Evolutionary conservation across 768 basidiomycete genomes (phyloP), one percentile per base, ranked within the genome.

Genomic region (Lactifluus volemus): DNA sequence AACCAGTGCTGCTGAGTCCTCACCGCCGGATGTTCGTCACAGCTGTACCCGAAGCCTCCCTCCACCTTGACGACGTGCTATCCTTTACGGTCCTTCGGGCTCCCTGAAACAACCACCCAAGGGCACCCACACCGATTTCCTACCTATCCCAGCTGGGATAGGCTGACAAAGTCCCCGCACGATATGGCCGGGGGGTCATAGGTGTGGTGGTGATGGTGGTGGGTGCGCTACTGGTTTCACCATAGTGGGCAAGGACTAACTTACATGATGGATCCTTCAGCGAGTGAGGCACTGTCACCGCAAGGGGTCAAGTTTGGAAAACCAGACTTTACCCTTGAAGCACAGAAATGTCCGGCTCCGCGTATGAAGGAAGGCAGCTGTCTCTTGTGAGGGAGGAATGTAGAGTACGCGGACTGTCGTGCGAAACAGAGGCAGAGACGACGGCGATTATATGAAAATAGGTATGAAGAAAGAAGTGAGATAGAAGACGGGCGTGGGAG

Each of bases 291-390:
- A 3, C 49, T n/a, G 9, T 48, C 53, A 63, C 60, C 41, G 1
- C 10, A 60, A 11, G 49, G 58, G 32, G 14, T n/a, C 39, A 51
- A 48, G 38, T 21, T 36, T 50, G 48, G 54, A 60, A 32, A n/a
- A 41, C 17, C 17, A 29, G 30, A n/a, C 21, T 25, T 14, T 54
- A 44, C 14, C 49, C 14, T 70, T 54, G 63, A 48, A 73, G 14
- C 63, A 52, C 66, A 10, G 76, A 82, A 54, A 74, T 73, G 5
- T 78, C 81, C 2, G 77, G 75, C 2, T 4, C 79, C 86, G 5
- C 72, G 74, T 50, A 84, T 82, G 30, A 88, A 83, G 67, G 83
- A 86, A 66, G 74, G n/a, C 86, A 88, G 68, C 73, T 89, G 50
- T 70, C 75, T 14, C 78, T 75, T n/a, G n/a, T 79, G 6, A 73